Base-by-base conservation (phyloP, 306 rosid species). In the Citrullus amarus region DNA sequence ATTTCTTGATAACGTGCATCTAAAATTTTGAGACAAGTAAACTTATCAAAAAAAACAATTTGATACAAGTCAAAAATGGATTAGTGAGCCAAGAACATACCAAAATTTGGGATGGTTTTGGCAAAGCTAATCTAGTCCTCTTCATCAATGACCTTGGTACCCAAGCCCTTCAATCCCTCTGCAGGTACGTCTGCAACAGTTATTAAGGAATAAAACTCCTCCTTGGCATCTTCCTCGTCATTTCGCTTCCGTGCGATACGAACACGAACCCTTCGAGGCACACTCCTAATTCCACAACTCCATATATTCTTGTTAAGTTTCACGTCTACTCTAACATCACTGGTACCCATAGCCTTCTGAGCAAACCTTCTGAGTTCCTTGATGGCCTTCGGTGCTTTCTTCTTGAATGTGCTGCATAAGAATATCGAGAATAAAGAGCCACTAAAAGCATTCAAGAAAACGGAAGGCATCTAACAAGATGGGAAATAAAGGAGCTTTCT, bases 291-390 rank as follows among this genome's bases (percentile, higher is more conserved):
- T 32, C 36, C 36, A 32, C 36, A 3, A 32, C 36, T 32, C 36
- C 36, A 32, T 32, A 32, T 32, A 32, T 32, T 32, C 36, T 32
- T 32, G 36, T 32, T 32, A 32, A 32, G 36, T 32, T 32, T 32
- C 36, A 32, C 36, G 4, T 32, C 36, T 3, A 32, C 36, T 32
- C 36, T 32, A 32, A 32, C 36, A 32, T 32, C 36, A 32, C 3
- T 32, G 36, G 36, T 32, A 32, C 82, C 87, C 90, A 87, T 87
- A 34, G 90, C 82, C 82, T 82, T 80, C 43, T 84, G 84, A 43
- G 89, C 84, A 82, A 86, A 86, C 81, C 84, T 86, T 80, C 89
- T 86, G 57, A 86, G 80, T 55, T 86, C 87, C 75, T 78, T 84
- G 13, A 84, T 84, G 58, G 87, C 87, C 20, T 86, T 87, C 1